Conservation (phyloP, 1,139 yeast species). For the Yamadazyma pseudoaaseri region DNA sequence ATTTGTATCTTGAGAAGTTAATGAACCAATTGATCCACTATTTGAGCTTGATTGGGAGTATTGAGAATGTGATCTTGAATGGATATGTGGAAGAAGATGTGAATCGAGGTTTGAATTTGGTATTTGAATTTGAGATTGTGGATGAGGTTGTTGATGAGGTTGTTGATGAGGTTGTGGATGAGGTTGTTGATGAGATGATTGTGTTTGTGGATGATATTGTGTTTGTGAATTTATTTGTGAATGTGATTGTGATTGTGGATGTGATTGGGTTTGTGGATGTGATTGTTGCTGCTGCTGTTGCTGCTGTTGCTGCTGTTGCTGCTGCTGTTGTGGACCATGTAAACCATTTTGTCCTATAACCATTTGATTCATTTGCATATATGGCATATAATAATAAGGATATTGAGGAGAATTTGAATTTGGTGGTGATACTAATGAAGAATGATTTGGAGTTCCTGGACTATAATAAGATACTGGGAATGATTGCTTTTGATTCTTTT, state of each 20-base stretch:
- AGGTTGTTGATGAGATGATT: conserved; percentile 11
- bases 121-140: conserved; percentile 7
- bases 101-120: conserved; percentile 1
- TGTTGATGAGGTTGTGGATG: conserved; percentile 14
- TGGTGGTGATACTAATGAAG: conserved; percentile 16
- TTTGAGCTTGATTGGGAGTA: conserved; percentile 3
- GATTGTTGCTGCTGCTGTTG: conserved; percentile 9
- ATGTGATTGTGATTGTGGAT: conserved; percentile 8
- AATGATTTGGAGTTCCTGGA: conserved; percentile 12
- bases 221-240: conserved; percentile 3
- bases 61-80: conserved; percentile 2
- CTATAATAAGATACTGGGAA: conserved; percentile 5
- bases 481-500: conserved; percentile 2
- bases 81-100: neutral
- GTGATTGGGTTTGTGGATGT: conserved; percentile 12
- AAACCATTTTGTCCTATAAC: neutral
- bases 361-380: conserved; percentile 5
- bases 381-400: conserved; percentile 14
- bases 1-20: conserved; percentile 1
- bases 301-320: conserved; percentile 6
- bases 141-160: conserved; percentile 9
- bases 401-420: conserved; percentile 18
- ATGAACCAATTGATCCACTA: conserved; percentile 3
- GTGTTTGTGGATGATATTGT: too few species aligned
- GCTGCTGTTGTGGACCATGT: conserved; percentile 1